phyloP scores from a whole-genome alignment of 768 basidiomycete genomes.

The Calocybe cyanea region DNA sequence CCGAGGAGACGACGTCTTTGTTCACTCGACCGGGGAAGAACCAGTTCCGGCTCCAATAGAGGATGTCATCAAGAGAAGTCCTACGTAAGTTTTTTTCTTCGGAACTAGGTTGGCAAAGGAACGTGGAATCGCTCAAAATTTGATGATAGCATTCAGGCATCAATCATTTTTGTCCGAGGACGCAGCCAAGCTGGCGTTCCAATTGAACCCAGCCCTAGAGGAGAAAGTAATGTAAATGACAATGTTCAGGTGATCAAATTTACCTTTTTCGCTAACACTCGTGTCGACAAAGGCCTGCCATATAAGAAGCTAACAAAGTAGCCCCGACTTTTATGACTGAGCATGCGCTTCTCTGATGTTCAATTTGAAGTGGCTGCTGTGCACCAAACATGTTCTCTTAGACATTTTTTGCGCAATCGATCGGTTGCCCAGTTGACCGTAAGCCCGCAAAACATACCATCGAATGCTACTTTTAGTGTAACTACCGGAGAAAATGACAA shows the following conservation, averaged over 20 bases:
- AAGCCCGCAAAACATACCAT: too few species aligned
- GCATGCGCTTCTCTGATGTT: too few species aligned
- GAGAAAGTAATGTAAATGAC: conserved; percentile 20
- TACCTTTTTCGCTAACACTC: not conserved
- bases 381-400: too few species aligned
- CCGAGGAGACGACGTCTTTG: conserved; percentile 35
- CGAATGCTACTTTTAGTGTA: too few species aligned
- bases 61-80: conserved; percentile 16
- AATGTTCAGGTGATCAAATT: conserved; percentile 16
- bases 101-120: not conserved
- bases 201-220: conserved; percentile 18
- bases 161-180: conserved; percentile 36
- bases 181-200: conserved; percentile 24
- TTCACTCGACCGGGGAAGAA: conserved; percentile 33
- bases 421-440: too few species aligned
- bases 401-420: too few species aligned
- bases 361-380: too few species aligned
- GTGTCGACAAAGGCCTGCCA: conserved; percentile 24
- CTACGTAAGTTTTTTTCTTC: conserved; percentile 12
- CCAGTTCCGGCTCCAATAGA: conserved; percentile 34
- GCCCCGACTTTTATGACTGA: conserved; percentile 37
- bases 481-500: too few species aligned
- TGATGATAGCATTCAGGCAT: conserved; percentile 14
- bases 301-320: conserved; percentile 38
- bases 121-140: not conserved